These are phyloP conservation scores for Colletotrichum sp. DNA, from an alignment of 2,329 filamentous ascomycete species.

Conservation along the genomic window DNA sequence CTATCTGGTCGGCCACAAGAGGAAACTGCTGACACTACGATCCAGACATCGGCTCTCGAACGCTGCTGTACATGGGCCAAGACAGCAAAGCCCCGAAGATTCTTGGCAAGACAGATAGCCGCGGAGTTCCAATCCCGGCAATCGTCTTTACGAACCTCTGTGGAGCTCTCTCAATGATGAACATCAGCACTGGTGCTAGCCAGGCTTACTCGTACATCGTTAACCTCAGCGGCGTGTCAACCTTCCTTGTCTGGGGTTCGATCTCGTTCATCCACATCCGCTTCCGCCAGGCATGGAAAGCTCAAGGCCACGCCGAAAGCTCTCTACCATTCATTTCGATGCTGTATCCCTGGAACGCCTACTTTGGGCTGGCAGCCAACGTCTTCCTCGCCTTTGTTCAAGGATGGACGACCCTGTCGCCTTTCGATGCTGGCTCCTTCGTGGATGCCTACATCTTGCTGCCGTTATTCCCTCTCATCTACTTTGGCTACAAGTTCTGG, in stretches of 20 bases:
- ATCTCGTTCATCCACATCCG: slow-evolving; percentile 76
- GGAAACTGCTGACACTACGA: not conserved
- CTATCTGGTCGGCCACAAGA: fast-evolving
- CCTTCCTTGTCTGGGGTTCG: slow-evolving; percentile 74
- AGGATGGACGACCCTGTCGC: slow-evolving; percentile 64
- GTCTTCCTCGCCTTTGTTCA: slow-evolving; percentile 65
- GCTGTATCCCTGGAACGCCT: slow-evolving; percentile 63
- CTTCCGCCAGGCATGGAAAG: slow-evolving; percentile 68
- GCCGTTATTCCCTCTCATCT: slow-evolving; percentile 64
- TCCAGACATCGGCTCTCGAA: slow-evolving; percentile 71
- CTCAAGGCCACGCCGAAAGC: slow-evolving; percentile 58
- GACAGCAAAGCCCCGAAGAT: slow-evolving; percentile 73
- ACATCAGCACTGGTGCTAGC: slow-evolving; percentile 69
- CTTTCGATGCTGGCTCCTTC: slow-evolving; percentile 63
- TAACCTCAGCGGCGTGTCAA: slow-evolving; percentile 72
- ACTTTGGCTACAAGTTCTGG: slow-evolving; percentile 56
- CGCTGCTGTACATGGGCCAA: slow-evolving; percentile 77
- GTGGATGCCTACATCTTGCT: slow-evolving; percentile 69
- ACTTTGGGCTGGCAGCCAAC: slow-evolving; percentile 62
- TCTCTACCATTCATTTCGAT: slow-evolving; percentile 62
- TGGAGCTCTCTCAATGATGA: slow-evolving; percentile 78
- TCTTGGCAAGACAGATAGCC: slow-evolving; percentile 69
- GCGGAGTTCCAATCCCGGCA: slow-evolving; percentile 66
- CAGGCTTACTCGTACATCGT: slow-evolving; percentile 73
- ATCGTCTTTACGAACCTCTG: slow-evolving; percentile 74